Evolutionary conservation across 805 yeast genomes (phyloP).

Genomic region (Lipomyces chichibuensis): DNA sequence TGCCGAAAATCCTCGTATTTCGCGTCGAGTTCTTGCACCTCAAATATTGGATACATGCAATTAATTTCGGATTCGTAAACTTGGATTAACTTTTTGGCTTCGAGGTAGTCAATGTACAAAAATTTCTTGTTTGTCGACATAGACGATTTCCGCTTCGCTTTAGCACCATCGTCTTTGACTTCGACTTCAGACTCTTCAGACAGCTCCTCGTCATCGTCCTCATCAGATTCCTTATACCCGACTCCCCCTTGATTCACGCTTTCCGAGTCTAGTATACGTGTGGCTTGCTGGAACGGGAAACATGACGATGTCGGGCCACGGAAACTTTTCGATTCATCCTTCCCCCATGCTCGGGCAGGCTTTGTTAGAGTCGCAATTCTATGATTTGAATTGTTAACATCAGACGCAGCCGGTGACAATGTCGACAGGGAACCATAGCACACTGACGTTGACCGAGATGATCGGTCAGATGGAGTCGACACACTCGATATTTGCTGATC

Average conservation of each 20-base stretch:
- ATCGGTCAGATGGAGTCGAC: background rate
- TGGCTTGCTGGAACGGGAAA: conserved; percentile 17
- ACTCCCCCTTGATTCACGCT: background rate
- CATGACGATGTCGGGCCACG: conserved; percentile 20
- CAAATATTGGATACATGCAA: conserved; percentile 39
- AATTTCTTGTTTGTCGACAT: background rate
- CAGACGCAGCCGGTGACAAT: conserved; percentile 10
- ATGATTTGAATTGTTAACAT: background rate
- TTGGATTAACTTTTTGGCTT: conserved; percentile 28
- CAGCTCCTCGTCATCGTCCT: conserved; percentile 8
- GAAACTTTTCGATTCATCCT: conserved; percentile 14
- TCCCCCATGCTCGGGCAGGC: conserved; percentile 19
- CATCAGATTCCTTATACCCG: conserved; percentile 8
- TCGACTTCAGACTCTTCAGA: conserved; percentile 12
- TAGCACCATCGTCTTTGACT: background rate
- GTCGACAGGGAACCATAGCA: conserved; percentile 16
- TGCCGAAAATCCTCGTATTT: conserved; percentile 30
- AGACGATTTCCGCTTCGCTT: background rate
- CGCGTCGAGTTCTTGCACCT: conserved; percentile 29
- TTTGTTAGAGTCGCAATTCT: conserved; percentile 8
- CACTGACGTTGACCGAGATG: conserved; percentile 5
- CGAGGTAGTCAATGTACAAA: conserved; percentile 20
- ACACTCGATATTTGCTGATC: background rate
- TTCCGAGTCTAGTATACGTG: background rate
- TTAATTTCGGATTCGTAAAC: conserved; percentile 38